Base-by-base conservation (phyloP, 768 basidiomycete genomes). In the Boletus vinaceobasis region DNA sequence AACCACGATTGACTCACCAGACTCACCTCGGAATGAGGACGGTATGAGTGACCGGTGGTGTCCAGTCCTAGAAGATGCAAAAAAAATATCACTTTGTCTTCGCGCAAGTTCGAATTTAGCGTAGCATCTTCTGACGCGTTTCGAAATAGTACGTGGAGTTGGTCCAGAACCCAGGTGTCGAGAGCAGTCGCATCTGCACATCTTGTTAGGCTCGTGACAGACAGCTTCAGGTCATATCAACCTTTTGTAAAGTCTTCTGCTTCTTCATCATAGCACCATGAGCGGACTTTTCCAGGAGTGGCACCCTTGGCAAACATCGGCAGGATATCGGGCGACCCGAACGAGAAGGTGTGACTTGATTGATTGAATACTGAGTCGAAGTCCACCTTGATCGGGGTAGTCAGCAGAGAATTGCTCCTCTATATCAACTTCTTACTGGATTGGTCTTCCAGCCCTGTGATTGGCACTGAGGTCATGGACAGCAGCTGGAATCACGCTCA, bases 301-400 rank as follows among this genome's bases (percentile, higher is more conserved):
- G 90, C 88, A 17, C 89, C 88, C n/a, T 81, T 77, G 8, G 82
- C 74, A 61, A 94, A 94, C 87, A 94, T 93, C 3, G 90, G 90
- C 5, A 93, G 69, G 48, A 94, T 94, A 67, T 94, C 92, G 0
- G 92, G 92, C 2, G 87, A 89, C 1, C 92, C 92, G 55, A 94
- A 93, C 1, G 88, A 87, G 65, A 84, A 94, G 0, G 90, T 90
- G 21, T 79, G 74, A 37, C 77, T 80, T 3, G 90, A 91, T 62
- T 85, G 87, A 63, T 93, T 94, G 69, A 94, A 90, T 14, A 93
- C 83, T 1, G 90, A 91, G 68, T 94, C 91, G 65, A 94, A 93
- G 61, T 91, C 83, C 47, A 93, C 75, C 69, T 78, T 60, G 59
- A 40, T 29, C 10, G 29, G 21, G 43, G 19, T 15, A 33, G 47